Evolutionary conservation across 2,329 filamentous ascomycete species (phyloP).

Genomic region (Fusarium sp.): DNA sequence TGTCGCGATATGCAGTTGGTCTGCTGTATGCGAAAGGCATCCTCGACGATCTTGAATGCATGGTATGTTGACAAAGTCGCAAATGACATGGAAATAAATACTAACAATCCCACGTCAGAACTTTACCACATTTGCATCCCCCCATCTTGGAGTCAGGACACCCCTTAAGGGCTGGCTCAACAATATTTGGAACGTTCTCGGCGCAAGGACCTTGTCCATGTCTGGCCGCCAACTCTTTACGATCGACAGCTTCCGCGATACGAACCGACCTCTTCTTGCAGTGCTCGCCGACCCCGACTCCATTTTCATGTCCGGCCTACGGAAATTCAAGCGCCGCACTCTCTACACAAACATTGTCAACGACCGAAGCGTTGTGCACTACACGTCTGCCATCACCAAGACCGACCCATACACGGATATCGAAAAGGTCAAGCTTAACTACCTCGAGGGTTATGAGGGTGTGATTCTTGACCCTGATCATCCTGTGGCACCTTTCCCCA

Average conservation of each 20-base stretch:
- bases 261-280: conserved; percentile 83
- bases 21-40: conserved; percentile 85
- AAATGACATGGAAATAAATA: not conserved
- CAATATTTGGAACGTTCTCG: conserved; percentile 86
- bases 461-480: conserved; percentile 80
- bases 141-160: conserved; percentile 82
- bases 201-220: conserved; percentile 83
- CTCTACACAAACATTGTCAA: conserved; percentile 92
- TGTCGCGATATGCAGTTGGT: conserved; percentile 89
- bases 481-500: conserved; percentile 69
- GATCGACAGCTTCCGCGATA: conserved; percentile 88
- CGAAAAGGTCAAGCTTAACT: conserved; percentile 79
- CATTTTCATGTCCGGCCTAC: conserved; percentile 86
- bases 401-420: conserved; percentile 83
- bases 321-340: conserved; percentile 81
- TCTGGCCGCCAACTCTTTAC: conserved; percentile 91
- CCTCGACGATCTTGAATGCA: conserved; percentile 83
- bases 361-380: conserved; percentile 85
- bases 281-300: conserved; percentile 87
- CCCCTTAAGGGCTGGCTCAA: conserved; percentile 77
- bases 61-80: conserved; percentile 64
- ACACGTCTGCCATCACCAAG: conserved; percentile 84
- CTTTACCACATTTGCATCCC: conserved; percentile 93
- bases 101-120: conserved; percentile 68
- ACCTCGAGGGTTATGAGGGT: conserved; percentile 79